Base-by-base conservation (phyloP, 441 rosid genomes). In the Gossypium davidsonii region DNA sequence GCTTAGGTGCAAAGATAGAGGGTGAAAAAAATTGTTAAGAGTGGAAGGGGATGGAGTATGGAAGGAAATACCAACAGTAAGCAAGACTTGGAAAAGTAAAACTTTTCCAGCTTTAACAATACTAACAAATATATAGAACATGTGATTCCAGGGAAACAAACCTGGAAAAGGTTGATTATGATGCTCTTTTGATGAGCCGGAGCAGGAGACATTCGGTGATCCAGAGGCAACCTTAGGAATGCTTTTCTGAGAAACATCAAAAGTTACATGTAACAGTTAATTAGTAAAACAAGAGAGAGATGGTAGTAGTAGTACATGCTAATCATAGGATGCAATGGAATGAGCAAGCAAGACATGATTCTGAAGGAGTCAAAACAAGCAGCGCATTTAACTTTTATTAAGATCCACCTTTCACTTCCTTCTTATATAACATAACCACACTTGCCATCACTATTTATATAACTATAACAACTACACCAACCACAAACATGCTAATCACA, bases 141-240 rank as follows among this genome's bases (percentile, higher is more conserved):
- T 39, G 31, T 21, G 26, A 56, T 57, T 74, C 72, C 37, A 58
- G 39, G 46, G 61, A 31, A 57, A 84, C 86, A 75, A 79, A 90
- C 97, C 97, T 86, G 93, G 79, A 82, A 71, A 81, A 2, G 83
- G 76, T 57, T 80, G 79, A 81, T 80, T 78, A 37, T 77, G 82
- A 76, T 75, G 85, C 75, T 83, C 82, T 74, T 87, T 87, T 37
- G 88, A 78, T 53, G 93, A 83, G 72, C 83, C 77, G 61, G 87
- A 82, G 74, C 85, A 86, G n/a, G 83, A 90, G 53, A 74, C 76
- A 80, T 77, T 81, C 28, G 85, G 83, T 4, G 89, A 83, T 48
- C 81, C 87, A 49, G 79, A 67, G 71, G 80, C 89, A 15, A 60
- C 60, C 79, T 77, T 77, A 72, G 77, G 56, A 76, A 70, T 28